Base-by-base conservation (phyloP, 2,329 filamentous ascomycete species). In the Colletotrichum navitas region DNA sequence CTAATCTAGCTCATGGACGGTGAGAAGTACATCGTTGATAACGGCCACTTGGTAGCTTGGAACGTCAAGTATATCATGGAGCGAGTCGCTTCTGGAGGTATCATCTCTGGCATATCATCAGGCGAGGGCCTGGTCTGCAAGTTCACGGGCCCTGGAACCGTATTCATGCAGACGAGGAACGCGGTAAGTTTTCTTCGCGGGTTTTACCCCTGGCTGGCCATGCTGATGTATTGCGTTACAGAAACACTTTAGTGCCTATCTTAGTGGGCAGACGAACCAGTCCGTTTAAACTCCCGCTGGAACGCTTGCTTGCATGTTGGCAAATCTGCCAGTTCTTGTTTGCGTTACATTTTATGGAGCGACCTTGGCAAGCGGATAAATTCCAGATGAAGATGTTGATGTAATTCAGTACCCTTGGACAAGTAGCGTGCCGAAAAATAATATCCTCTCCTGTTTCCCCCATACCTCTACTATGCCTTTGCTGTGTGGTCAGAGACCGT, bases 41-140 rank as follows among this genome's bases (percentile, higher is more conserved):
- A 97, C 77, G 94, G 94, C 3, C 94, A 98, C 76, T 86, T 98
- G 1, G 94, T 98, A 0, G 95, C 96, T 0, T 99, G 96, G 96
- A 98, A 98, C 80, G 95, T 93, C 78, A 94, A 97, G 78, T 99
- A 98, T 78, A 88, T 93, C 5, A 90, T 99, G 74, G 94, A 98
- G 83, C 91, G 96, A 21, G 92, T 97, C 5, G 91, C 95, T 0
- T 96, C 93, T 3, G 96, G 96, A 2, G 96, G 96, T 47, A 91
- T 99, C 74, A 92, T 99, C n/a, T 95, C 93, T n/a, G 91, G 92
- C 12, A 81, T 97, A 29, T 90, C 91, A 36, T 91, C 94, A 0
- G 92, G 88, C 0, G 96, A 99, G 82, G 96, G 96, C 0, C 84
- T 98, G 45, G 95, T 97, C 5, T 99, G 96, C 85, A 97, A 94